Percentiles rank a stretch among this genome's conserved stretches.
Evolutionary conservation across 345 rosid genomes (phyloP).

Genomic region (Melaleuca quinquenervia): DNA sequence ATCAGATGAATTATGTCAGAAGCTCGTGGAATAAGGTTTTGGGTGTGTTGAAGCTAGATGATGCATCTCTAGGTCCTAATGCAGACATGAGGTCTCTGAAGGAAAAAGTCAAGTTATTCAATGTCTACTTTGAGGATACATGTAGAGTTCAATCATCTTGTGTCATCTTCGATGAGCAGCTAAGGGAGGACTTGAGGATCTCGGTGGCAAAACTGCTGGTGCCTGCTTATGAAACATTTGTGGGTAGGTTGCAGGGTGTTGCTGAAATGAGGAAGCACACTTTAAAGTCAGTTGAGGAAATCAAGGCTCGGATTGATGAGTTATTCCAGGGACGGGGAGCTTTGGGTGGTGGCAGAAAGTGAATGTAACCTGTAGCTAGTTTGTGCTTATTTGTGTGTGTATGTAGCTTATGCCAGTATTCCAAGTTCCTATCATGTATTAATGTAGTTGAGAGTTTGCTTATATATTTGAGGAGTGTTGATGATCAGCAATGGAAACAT

Average conservation of each 20-base stretch:
- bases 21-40: conserved; percentile 69
- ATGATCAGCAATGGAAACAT: neutral
- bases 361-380: conserved; percentile 15
- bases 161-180: conserved; percentile 60
- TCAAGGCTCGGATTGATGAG: conserved; percentile 40
- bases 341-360: conserved; percentile 39
- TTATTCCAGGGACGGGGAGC: conserved; percentile 52
- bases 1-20: conserved; percentile 40
- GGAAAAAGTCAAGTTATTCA: conserved; percentile 55
- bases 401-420: neutral
- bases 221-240: conserved; percentile 53
- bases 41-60: conserved; percentile 42
- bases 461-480: neutral
- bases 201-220: conserved; percentile 31
- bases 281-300: conserved; percentile 34
- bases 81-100: conserved; percentile 35
- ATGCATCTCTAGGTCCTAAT: conserved; percentile 18
- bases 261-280: conserved; percentile 51
- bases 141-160: conserved; percentile 47
- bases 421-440: neutral
- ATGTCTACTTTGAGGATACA: conserved; percentile 33
- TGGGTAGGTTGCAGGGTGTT: conserved; percentile 36
- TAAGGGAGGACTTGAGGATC: conserved; percentile 43
- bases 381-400: neutral
- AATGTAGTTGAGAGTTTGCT: neutral